phyloP scores from a whole-genome alignment of 768 basidiomycete species.

The Phaeotremella fagi region DNA sequence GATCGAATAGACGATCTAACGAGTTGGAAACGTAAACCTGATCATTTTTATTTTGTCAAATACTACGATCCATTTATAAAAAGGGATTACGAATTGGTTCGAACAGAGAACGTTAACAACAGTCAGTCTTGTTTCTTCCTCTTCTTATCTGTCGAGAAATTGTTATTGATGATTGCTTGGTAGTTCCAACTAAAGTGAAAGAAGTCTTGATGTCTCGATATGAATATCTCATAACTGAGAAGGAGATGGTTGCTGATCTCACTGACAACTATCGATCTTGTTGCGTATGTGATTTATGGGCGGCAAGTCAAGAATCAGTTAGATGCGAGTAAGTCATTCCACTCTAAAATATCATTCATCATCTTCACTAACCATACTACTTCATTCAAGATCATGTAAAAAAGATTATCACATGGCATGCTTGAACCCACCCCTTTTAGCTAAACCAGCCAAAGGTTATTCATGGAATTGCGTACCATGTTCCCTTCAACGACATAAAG shows the following conservation, averaged over 20 bases:
- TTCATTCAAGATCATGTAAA: constrained; percentile 61
- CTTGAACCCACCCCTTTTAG: constrained; percentile 80
- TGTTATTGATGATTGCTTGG: background rate
- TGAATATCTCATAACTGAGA: constrained; percentile 92
- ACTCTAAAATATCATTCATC: background rate
- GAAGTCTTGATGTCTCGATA: constrained; percentile 73
- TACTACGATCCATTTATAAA: constrained; percentile 97
- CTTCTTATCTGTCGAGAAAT: too few species aligned
- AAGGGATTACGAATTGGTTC: constrained; percentile 94
- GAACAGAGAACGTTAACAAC: constrained; percentile 78
- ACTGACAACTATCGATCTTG: constrained; percentile 82
- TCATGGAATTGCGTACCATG: constrained; percentile 97
- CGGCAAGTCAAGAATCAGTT: constrained; percentile 64
- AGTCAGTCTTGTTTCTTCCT: constrained; percentile 56
- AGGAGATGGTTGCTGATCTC: constrained; percentile 83
- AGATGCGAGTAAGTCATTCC: constrained; percentile 44
- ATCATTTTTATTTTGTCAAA: constrained; percentile 93
- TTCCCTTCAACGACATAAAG: constrained; percentile 68
- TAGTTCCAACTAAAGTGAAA: constrained; percentile 77
- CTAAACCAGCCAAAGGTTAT: constrained; percentile 92
- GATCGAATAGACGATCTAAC: constrained; percentile 91
- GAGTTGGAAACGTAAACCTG: constrained; percentile 87
- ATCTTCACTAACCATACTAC: background rate
- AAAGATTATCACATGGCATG: constrained; percentile 92
- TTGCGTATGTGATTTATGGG: constrained; percentile 80